Conservation (phyloP, 208 protist genomes). For the Trypanosoma cruzi region DNA sequence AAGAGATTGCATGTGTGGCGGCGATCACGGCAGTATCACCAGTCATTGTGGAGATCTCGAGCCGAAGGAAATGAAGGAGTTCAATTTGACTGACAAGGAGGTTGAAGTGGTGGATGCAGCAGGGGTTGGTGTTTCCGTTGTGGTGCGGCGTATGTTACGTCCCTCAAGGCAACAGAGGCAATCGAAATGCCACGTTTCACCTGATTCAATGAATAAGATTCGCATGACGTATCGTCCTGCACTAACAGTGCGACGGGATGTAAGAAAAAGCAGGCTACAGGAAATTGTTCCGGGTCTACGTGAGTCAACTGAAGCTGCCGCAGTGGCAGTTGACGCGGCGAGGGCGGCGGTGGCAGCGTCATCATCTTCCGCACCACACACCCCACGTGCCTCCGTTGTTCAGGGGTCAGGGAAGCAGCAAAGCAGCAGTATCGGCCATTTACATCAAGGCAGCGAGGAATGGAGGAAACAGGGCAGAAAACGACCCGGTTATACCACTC, state of each 20-base stretch:
- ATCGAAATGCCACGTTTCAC: background rate
- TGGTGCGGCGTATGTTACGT: conserved; percentile 9
- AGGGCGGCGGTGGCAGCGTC: conserved; percentile 6
- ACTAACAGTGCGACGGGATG: background rate
- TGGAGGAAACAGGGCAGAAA: background rate
- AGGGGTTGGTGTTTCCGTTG: conserved; percentile 1
- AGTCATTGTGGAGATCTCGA: background rate
- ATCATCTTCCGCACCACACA: background rate
- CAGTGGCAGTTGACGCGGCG: conserved; percentile 14
- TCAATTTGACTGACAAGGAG: background rate
- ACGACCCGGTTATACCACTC: background rate
- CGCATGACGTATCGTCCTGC: background rate
- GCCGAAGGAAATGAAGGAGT: background rate
- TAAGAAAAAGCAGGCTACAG: background rate
- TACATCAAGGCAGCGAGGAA: background rate
- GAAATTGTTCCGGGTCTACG: background rate
- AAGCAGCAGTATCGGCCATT: background rate
- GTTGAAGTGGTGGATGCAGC: conserved; percentile 5
- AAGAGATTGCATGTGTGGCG: background rate
- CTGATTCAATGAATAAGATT: background rate
- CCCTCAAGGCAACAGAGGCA: background rate
- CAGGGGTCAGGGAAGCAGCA: background rate
- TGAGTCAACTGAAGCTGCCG: conserved; percentile 14
- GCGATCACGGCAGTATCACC: background rate
- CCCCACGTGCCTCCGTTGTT: background rate